A percentile compares a stretch with the other conserved stretches of the same genome.
Conservation (phyloP, 768 basidiomycete genomes). For the Antrodiella citrinella region DNA sequence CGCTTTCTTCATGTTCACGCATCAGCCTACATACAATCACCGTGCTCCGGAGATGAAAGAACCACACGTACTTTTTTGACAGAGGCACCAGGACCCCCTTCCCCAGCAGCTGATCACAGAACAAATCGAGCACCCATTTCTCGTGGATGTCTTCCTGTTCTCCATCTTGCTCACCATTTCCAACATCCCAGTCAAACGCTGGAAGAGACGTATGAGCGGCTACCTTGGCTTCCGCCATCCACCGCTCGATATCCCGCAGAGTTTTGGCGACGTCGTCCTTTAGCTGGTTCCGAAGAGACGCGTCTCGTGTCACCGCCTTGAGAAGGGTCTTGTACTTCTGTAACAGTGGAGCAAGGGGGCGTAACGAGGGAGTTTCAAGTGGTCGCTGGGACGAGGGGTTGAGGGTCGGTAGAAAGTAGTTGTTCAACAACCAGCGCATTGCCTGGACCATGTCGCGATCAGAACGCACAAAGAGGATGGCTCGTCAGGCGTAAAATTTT, state of each 20-base stretch:
- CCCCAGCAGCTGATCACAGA: constrained; percentile 61
- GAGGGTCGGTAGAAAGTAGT: constrained; percentile 77
- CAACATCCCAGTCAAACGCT: constrained; percentile 38
- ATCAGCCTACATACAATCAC: background rate
- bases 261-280: constrained; percentile 41
- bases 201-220: constrained; percentile 44
- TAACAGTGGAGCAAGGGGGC: constrained; percentile 60
- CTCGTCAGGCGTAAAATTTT: background rate
- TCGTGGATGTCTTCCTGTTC: constrained; percentile 47
- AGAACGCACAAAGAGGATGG: background rate
- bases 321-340: constrained; percentile 64
- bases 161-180: constrained; percentile 18
- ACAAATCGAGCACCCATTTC: constrained; percentile 54
- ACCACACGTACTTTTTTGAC: constrained; percentile 62
- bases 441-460: constrained; percentile 37
- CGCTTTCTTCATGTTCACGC: too few species aligned
- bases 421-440: constrained; percentile 72
- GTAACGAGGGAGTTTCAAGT: constrained; percentile 24
- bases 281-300: constrained; percentile 43
- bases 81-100: constrained; percentile 74
- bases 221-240: constrained; percentile 69
- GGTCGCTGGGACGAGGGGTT: constrained; percentile 43
- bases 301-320: constrained; percentile 58
- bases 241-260: constrained; percentile 63
- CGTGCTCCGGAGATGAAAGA: background rate